Conservation (phyloP, 345 rosid species). For the Eucalyptus albens region DNA sequence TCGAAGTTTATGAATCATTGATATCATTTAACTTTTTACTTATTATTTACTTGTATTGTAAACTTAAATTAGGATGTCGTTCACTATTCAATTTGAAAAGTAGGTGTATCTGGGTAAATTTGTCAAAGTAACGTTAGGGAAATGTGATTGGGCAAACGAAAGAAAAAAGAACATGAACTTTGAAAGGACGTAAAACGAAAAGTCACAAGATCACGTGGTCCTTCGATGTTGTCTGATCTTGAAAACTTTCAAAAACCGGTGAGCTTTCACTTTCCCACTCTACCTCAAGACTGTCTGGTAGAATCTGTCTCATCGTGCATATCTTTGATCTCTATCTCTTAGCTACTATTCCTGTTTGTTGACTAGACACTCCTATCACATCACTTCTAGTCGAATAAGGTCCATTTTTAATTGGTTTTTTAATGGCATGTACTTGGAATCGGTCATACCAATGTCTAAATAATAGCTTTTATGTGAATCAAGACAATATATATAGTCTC, state of each 20-base stretch:
- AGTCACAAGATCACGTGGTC: not conserved
- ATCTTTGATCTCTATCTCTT: not conserved
- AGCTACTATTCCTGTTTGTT: not conserved
- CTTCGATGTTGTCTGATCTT: not conserved
- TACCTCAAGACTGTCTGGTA: not conserved
- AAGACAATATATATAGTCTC: not conserved
- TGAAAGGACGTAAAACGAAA: not conserved
- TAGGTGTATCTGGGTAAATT: not conserved
- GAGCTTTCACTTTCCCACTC: not conserved
- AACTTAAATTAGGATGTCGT: not conserved
- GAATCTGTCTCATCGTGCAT: not conserved
- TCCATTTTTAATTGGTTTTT: not conserved
- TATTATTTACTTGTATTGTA: not conserved
- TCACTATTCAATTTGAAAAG: not conserved
- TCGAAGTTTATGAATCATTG: rapidly evolving
- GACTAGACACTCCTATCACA: not conserved
- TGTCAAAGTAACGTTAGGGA: not conserved
- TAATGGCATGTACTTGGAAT: not conserved
- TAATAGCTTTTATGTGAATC: not conserved
- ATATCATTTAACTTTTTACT: not conserved
- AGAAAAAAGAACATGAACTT: not conserved
- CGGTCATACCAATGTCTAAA: not conserved
- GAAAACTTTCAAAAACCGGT: not conserved
- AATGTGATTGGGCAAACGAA: not conserved
- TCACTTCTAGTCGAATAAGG: not conserved